Conservation (phyloP, 306 rosid genomes). For the Heteromeles arbutifolia region DNA sequence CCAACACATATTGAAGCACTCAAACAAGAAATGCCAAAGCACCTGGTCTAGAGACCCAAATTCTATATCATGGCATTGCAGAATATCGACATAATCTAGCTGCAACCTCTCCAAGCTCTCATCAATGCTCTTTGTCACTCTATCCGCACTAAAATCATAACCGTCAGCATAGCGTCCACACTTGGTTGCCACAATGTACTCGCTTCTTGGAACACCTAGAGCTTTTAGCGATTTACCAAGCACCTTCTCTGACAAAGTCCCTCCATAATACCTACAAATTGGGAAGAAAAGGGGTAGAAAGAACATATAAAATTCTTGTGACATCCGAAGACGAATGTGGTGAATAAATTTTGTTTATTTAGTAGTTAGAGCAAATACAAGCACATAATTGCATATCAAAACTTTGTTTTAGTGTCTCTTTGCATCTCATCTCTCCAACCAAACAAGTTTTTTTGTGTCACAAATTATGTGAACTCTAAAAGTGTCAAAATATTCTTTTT, state of each 20-base stretch:
- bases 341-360: not conserved
- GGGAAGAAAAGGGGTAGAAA: not conserved
- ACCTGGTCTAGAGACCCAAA: slow-evolving; percentile 85
- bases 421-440: not conserved
- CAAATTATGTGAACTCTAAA: not conserved
- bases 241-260: slow-evolving; percentile 69
- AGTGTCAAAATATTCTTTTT: not conserved
- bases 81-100: slow-evolving; percentile 80
- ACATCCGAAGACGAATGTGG: not conserved
- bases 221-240: slow-evolving; percentile 82
- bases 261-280: slow-evolving; percentile 63
- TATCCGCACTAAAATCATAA: slow-evolving; percentile 80
- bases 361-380: not conserved
- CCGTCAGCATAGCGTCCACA: slow-evolving; percentile 83
- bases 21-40: not conserved
- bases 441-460: not conserved
- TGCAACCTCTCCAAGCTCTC: slow-evolving; percentile 91
- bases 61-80: slow-evolving; percentile 94
- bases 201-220: slow-evolving; percentile 56
- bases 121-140: slow-evolving; percentile 74
- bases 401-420: not conserved
- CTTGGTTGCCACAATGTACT: slow-evolving; percentile 78
- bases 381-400: not conserved
- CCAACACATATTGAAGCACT: not conserved
- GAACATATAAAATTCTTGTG: not conserved